A percentile compares a stretch with the other conserved stretches of the same genome.
Evolutionary conservation across 257 asterid genomes (phyloP).

Genomic region (Primulina huaijiensis): DNA sequence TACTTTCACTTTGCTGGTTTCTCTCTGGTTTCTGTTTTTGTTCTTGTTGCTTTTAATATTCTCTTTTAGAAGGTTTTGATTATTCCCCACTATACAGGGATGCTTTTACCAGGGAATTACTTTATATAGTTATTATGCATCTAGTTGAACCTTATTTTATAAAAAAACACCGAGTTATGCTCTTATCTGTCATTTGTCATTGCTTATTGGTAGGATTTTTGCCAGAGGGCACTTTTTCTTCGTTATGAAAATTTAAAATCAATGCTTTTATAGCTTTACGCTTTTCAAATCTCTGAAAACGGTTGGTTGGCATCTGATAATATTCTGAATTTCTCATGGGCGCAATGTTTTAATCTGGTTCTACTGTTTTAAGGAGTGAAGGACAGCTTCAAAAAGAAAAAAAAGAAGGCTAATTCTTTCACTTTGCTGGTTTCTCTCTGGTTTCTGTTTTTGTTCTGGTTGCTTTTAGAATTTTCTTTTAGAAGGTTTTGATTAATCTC

Average conservation of each 20-base stretch:
- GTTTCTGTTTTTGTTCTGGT: conserved; percentile 10
- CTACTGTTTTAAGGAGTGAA: background rate
- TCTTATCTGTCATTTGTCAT: conserved; percentile 2
- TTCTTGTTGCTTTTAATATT: conserved; percentile 21
- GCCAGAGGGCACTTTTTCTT: background rate
- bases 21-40: background rate
- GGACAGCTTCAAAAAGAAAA: background rate
- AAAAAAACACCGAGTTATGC: background rate
- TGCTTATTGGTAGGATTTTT: background rate
- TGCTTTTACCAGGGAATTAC: conserved; percentile 77
- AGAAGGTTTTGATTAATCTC: conserved; percentile 22
- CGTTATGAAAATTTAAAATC: background rate
- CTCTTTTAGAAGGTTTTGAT: conserved; percentile 17
- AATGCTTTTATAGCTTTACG: background rate
- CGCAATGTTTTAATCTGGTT: background rate
- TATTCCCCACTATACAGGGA: conserved; percentile 57
- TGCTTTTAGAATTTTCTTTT: conserved; percentile 20
- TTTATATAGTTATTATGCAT: conserved; percentile 16
- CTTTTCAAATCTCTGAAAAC: background rate
- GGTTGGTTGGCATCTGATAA: background rate
- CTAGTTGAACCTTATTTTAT: background rate
- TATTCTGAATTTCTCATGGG: background rate
- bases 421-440: conserved; percentile 7
- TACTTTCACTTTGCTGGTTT: conserved; percentile 14
- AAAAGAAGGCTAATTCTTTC: conserved; percentile 2